These are phyloP conservation scores for Aspergillus sp. DNA, from an alignment of 2,329 filamentous ascomycete genomes.

Conservation along the genomic window DNA sequence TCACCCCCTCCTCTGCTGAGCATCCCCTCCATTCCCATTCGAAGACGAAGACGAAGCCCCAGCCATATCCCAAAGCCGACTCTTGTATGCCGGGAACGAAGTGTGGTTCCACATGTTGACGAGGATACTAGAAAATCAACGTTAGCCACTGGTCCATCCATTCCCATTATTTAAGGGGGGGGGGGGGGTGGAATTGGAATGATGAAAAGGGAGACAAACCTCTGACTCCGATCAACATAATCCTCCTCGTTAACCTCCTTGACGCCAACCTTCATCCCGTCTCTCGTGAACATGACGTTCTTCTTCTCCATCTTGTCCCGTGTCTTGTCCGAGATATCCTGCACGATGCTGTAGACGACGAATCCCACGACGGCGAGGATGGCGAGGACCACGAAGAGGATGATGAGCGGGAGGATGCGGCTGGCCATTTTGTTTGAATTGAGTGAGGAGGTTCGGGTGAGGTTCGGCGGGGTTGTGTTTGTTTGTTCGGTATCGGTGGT, in stretches of 20 bases:
- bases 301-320: conserved; percentile 64
- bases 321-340: conserved; percentile 58
- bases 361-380: conserved; percentile 55
- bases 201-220: conserved; percentile 31
- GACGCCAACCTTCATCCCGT: conserved; percentile 61
- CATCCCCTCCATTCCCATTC: conserved; percentile 22
- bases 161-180: background rate
- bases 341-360: conserved; percentile 58
- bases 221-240: conserved; percentile 61
- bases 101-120: conserved; percentile 52
- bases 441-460: background rate
- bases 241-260: conserved; percentile 59
- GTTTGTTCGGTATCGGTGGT: background rate
- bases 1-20: conserved; percentile 8
- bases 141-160: background rate
- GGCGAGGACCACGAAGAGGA: conserved; percentile 56
- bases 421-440: conserved; percentile 19
- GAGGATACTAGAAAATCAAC: conserved; percentile 36
- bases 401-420: conserved; percentile 54
- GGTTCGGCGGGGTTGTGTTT: background rate
- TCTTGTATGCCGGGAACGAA: conserved; percentile 48
- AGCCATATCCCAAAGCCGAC: conserved; percentile 42
- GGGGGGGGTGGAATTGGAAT: background rate
- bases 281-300: conserved; percentile 59
- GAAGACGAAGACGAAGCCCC: conserved; percentile 15